Evolutionary conservation across 2,329 filamentous ascomycete species (phyloP), one percentile per base, ranked within the genome.

Genomic region (Erysiphe pulchra): DNA sequence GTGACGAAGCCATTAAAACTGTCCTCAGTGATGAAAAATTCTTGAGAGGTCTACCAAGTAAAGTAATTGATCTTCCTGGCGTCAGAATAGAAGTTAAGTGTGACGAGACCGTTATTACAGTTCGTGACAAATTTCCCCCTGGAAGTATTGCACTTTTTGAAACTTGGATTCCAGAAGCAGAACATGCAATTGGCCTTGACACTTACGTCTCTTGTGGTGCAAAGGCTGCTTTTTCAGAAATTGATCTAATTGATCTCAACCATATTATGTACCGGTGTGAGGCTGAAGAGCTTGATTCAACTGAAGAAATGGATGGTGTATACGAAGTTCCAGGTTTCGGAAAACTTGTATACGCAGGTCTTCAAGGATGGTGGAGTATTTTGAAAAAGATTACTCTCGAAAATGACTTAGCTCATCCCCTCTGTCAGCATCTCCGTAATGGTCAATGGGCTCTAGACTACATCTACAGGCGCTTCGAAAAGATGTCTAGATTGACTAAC

Each of bases 311-410:
- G 48, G 83, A 94, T 58, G 87, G 90, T n/a, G 77, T 77, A 9
- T 98, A 95, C 62, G 72, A 77, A 45, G 79, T 98, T 51, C 90
- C 90, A 1, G 77, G 77, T 1, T 68, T 85, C 56, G 87, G 86
- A 2, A 75, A 80, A 48, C 70, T 94, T 38, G 82, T 94, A 2
- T 98, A 95, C 60, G 87, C 87, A 49, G 90, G 90, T 49, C 69
- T 98, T n/a, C 90, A 98, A 60, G 92, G 92, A 34, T 98, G 90
- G 87, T 93, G 87, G 85, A 94, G 85, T 58, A 67, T 93, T 0
- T 65, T 98, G 38, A 78, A 84, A 54, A 69, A 80, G 47, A 79
- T 98, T 50, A 81, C 95, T 53, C 72, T 70, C 44, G 76, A 90
- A 51, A 98, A 98, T 59, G 76, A 95, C 57, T 71, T 98, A 9